A percentile compares a stretch with the other conserved stretches of the same genome.
These are phyloP conservation scores for Coemansia sp. DNA, from an alignment of 192 early-diverging fungal species.

Conservation along the genomic window DNA sequence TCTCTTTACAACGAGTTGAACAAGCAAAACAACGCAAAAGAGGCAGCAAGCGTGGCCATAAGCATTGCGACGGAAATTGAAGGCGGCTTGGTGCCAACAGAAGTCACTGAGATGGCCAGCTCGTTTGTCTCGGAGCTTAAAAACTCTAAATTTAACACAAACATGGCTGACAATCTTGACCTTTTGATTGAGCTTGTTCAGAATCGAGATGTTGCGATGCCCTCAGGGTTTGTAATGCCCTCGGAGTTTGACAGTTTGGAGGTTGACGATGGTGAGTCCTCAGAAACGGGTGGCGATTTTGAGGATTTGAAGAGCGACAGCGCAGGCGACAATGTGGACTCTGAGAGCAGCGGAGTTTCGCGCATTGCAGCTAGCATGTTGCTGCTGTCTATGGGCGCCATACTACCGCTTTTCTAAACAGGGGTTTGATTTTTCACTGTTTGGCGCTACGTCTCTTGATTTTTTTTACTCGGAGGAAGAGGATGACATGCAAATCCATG, in stretches of 20 bases:
- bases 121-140: neutral
- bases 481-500: too few relatives aligned
- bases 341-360: neutral
- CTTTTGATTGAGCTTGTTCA: constrained; percentile 2
- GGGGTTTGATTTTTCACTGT: neutral
- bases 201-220: neutral
- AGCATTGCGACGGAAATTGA: neutral
- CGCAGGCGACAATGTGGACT: neutral
- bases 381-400: neutral
- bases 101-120: neutral
- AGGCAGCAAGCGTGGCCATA: neutral
- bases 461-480: too few relatives aligned
- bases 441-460: neutral
- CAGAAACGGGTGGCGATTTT: neutral
- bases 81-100: neutral
- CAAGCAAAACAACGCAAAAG: neutral
- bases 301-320: neutral
- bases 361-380: neutral
- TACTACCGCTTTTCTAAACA: neutral
- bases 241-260: neutral
- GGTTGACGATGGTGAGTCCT: neutral
- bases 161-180: neutral
- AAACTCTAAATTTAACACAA: constrained; percentile 2
- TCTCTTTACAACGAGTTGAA: neutral
- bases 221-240: neutral